Evolutionary conservation across 2,329 filamentous ascomycete genomes (phyloP), one percentile per base, ranked within the genome.

Genomic region (Phialophora verrucosa): DNA sequence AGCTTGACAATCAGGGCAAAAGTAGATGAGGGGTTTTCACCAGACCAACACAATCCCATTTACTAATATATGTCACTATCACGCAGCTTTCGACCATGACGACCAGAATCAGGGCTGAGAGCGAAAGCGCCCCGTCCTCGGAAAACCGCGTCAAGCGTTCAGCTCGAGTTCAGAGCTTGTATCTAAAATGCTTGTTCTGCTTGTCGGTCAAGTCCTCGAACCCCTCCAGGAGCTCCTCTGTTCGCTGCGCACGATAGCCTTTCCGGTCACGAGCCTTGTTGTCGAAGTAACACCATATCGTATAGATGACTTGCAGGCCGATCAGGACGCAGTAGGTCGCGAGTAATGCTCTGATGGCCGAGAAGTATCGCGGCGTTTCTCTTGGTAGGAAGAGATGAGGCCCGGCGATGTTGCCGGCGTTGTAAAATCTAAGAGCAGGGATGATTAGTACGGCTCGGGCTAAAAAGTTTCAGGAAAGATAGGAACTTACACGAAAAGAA

Each of bases 391-490:
- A 83, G 31, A 83, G 78, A 50, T 83, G 81, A 0, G 82, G 81
- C 0, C 82, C 83, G 0, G 78, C 78, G 35, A 83, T 80, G 69
- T 84, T 83, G 0, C 83, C 83, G 2, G 77, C 80, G 0, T 82
- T 81, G 65, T 83, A 82, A 66, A 83, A 77, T 0, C 79, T 74
- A 51, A 12, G 12, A 23, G 17, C 4, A n/a, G 8, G 20, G 17
- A 12, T 17, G 3, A 44, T 17, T 14, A 44, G 59, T 42, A 2
- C 14, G 32, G 14, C 31, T 42, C 27, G 47, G 29, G 31, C 50
- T n/a, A 4, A 2, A 14, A 32, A 4, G 17, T 17, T 20, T 49
- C 20, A 4, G 4, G 27, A 20, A 59, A 59, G 42, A 12, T 1
- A 10, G 47, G 3, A 31, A 62, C 64, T 14, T 66, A 66, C 64